Percentiles rank a stretch among this genome's conserved stretches.
These are phyloP conservation scores for Haplosporangium gracile DNA, from an alignment of 192 early-diverging fungal genomes.

Conservation along the genomic window DNA sequence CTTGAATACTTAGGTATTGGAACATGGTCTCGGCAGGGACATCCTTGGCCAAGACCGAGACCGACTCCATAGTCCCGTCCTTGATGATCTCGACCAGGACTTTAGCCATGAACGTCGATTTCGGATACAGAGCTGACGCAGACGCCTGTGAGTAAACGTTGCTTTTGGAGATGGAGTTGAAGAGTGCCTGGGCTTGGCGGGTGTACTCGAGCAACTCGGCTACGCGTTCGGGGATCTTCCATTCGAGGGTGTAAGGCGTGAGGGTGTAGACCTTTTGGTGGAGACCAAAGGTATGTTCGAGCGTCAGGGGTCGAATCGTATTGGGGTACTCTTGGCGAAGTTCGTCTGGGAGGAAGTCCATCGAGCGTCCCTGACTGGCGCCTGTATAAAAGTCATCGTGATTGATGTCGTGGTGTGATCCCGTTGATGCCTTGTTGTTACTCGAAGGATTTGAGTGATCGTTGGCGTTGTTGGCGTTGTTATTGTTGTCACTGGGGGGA, in stretches of 20 bases:
- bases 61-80: constrained; percentile 25
- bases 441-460: neutral
- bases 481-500: neutral
- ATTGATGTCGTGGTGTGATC: constrained; percentile 31
- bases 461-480: neutral
- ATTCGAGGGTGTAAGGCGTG: constrained; percentile 51
- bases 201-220: constrained; percentile 41
- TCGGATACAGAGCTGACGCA: neutral
- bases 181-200: neutral
- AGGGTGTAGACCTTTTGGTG: constrained; percentile 50
- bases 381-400: constrained; percentile 35
- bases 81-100: constrained; percentile 37
- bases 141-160: neutral
- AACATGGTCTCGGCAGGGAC: constrained; percentile 51
- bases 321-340: constrained; percentile 51
- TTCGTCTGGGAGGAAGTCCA: constrained; percentile 42
- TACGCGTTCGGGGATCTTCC: constrained; percentile 37
- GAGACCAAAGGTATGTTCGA: constrained; percentile 51
- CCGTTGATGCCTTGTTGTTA: neutral
- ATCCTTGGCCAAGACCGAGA: constrained; percentile 29
- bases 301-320: constrained; percentile 22
- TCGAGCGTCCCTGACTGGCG: neutral
- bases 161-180: constrained; percentile 1
- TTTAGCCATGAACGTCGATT: constrained; percentile 27
- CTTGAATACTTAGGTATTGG: constrained; percentile 40